These are phyloP conservation scores for Fraxinus sp. DNA, from an alignment of 305 asterid species.

Conservation along the genomic window DNA sequence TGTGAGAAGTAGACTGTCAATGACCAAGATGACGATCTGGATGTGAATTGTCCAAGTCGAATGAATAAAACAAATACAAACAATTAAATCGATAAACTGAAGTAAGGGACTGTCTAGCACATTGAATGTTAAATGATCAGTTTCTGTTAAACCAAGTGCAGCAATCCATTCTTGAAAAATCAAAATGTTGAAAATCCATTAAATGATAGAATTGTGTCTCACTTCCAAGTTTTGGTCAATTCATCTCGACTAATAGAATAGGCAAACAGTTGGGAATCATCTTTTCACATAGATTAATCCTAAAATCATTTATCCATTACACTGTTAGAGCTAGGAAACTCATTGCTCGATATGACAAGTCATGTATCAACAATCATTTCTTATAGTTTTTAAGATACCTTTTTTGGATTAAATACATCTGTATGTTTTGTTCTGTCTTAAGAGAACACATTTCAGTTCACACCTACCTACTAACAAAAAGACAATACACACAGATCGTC, in stretches of 20 bases:
- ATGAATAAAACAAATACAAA: background rate
- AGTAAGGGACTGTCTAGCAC: slow-evolving; percentile 12
- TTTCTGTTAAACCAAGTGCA: background rate
- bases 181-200: slow-evolving; percentile 1
- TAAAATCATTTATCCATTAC: background rate
- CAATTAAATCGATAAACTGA: background rate
- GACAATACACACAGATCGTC: background rate
- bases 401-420: background rate
- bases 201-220: background rate
- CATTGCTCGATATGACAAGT: background rate
- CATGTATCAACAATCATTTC: background rate
- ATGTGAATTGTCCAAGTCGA: background rate
- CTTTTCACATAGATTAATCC: background rate
- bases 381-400: background rate
- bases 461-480: background rate
- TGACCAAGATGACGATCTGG: background rate
- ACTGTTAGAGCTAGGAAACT: background rate
- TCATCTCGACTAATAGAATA: background rate
- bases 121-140: background rate
- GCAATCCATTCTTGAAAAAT: slow-evolving; percentile 14
- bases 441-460: background rate
- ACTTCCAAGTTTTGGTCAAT: background rate
- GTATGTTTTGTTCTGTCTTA: background rate
- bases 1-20: background rate
- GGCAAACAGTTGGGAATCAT: background rate